Evolutionary conservation across 257 asterid species (phyloP), one percentile per base, ranked within the genome.

Genomic region (Nicotiana noctiflora): DNA sequence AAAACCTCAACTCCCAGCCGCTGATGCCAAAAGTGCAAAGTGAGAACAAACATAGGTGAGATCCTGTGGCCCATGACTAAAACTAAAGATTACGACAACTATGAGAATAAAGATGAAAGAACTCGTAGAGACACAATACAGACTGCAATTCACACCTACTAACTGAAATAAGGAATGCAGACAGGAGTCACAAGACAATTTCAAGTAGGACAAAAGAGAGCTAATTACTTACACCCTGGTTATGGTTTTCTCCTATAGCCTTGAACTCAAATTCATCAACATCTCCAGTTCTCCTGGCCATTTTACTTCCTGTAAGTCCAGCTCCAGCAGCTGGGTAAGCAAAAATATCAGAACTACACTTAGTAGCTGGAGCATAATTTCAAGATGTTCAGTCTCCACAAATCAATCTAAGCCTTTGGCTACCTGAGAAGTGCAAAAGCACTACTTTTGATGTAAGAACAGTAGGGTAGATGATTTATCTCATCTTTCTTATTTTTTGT

Each of bases 261-360:
- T 91, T 94, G 91, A 96, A 96, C 90, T 94, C 97, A 87, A 94
- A 96, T 88, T 90, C 99, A 57, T 96, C 98, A 85, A 94, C 90
- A 34, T 90, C 99, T 21, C 99, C 99, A 14, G 88, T 94, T 86
- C 98, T 96, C 89, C 92, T 89, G 12, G 98, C 98, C 93, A 94
- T 90, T 89, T 96, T 96, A 83, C 67, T 87, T 81, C 99, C 98
- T 8, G 97, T 90, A 84, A 96, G 98, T 81, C 99, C 98, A 86
- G 98, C 99, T 87, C 98, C 99, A 87, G 99, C 99, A 86, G 97
- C 98, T 96, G 88, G 49, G 70, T 46, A 68, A 80, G 67, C 29
- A 52, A 81, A 80, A 78, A 62, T 77, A 75, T 82, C 74, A 44
- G 63, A 51, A 59, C 67, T 59, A 52, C 21, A 66, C 51, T 31